Percentiles rank a stretch among this genome's conserved stretches.
Evolutionary conservation across 441 rosid species (phyloP).

Genomic region (Croton setiger): DNA sequence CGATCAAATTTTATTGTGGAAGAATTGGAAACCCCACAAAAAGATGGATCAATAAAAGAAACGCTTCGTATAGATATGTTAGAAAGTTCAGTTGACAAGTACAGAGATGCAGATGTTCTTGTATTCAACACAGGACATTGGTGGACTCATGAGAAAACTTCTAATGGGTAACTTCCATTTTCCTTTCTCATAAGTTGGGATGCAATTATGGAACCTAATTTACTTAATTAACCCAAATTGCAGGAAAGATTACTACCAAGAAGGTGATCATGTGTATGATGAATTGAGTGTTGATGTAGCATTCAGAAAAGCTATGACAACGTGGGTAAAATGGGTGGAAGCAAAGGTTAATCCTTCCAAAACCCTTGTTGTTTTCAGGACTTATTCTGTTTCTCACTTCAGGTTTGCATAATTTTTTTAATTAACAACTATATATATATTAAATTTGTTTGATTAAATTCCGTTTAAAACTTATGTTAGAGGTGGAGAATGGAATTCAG

Average conservation of each 20-base stretch:
- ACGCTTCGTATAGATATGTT: constrained; percentile 62
- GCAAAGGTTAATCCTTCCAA: constrained; percentile 49
- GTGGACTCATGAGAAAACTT: constrained; percentile 88
- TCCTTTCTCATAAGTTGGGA: neutral
- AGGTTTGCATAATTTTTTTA: too few relatives aligned
- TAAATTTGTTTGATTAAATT: too few relatives aligned
- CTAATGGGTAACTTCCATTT: constrained; percentile 41
- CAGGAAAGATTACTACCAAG: constrained; percentile 72
- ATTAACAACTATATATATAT: too few relatives aligned
- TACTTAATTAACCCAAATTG: constrained; percentile 2
- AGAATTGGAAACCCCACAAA: constrained; percentile 44
- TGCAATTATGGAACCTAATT: too few relatives aligned
- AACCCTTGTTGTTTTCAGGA: constrained; percentile 63
- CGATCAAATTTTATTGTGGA: constrained; percentile 60
- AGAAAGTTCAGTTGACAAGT: constrained; percentile 44
- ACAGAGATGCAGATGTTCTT: constrained; percentile 55
- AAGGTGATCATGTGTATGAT: constrained; percentile 47
- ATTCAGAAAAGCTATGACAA: constrained; percentile 54
- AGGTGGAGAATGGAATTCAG: constrained; percentile 76
- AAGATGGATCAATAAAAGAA: constrained; percentile 51
- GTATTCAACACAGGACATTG: constrained; percentile 77
- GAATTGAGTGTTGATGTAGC: constrained; percentile 49
- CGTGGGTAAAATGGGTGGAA: constrained; percentile 78
- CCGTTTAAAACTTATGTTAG: too few relatives aligned
- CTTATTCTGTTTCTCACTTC: constrained; percentile 63